phyloP scores from a whole-genome alignment of 176 grass and related monocot species.

The Triticum timopheevii region DNA sequence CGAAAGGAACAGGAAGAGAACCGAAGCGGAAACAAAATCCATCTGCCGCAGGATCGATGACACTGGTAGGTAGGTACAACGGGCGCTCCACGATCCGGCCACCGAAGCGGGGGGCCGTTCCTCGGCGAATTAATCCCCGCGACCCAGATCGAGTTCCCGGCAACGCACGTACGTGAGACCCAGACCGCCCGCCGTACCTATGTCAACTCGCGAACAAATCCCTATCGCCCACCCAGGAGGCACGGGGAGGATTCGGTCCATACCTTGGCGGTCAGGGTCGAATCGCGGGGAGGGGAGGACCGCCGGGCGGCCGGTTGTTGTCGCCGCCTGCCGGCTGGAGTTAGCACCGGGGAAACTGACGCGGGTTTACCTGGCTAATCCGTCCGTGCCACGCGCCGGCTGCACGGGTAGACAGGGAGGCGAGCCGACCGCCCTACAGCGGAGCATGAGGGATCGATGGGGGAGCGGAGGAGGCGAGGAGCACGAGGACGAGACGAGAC shows the following conservation, averaged over 20 bases:
- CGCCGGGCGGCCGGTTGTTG: conserved; percentile 31
- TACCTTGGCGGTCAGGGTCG: neutral
- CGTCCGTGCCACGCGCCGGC: neutral
- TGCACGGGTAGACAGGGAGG: no score
- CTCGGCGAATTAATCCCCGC: no score
- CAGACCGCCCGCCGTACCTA: no score
- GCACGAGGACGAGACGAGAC: no score
- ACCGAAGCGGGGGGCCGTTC: no score
- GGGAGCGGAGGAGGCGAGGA: no score
- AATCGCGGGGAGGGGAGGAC: conserved; percentile 28
- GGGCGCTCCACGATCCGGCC: no score
- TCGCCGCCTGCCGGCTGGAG: conserved; percentile 13
- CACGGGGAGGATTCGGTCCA: conserved; percentile 23
- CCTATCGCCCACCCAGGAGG: neutral
- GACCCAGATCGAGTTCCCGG: neutral
- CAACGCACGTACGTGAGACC: neutral
- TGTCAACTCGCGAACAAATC: no score
- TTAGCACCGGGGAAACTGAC: neutral
- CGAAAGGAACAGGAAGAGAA: no score
- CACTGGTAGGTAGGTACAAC: no score
- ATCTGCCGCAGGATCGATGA: no score
- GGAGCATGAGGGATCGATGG: neutral
- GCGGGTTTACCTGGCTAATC: neutral
- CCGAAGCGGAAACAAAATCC: neutral
- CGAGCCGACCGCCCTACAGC: neutral